phyloP scores from a whole-genome alignment of 78 protist genomes.

The Dictyostelium firmibasis region DNA sequence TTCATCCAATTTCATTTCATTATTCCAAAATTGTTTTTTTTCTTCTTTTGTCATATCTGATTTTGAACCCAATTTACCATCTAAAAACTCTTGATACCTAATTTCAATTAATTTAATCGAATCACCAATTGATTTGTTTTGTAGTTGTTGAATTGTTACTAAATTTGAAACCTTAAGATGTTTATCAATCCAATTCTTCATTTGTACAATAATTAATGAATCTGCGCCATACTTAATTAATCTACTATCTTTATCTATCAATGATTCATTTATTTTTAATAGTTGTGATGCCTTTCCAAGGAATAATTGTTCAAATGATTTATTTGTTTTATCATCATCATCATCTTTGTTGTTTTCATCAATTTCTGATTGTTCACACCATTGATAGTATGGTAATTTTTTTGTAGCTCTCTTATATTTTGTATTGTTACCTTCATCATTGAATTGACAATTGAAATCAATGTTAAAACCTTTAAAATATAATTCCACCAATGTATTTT shows the following conservation, averaged over 20 bases:
- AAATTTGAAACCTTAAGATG: background rate
- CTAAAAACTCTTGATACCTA: background rate
- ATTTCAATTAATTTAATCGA: background rate
- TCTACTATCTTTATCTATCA: background rate
- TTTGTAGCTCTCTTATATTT: background rate
- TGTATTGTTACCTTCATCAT: background rate
- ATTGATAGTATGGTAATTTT: background rate
- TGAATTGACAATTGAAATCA: background rate
- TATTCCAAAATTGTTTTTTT: background rate
- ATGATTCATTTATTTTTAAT: background rate
- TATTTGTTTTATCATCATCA: background rate
- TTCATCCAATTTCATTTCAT: constrained; percentile 5
- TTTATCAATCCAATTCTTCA: constrained; percentile 47
- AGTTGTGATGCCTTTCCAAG: background rate
- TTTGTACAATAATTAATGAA: constrained; percentile 31
- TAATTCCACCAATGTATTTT: background rate
- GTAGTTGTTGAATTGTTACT: constrained; percentile 20
- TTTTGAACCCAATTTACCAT: background rate
- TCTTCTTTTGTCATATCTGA: background rate
- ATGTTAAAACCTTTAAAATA: background rate
- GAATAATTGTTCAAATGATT: background rate
- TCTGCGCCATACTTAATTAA: constrained; percentile 59
- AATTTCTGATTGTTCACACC: background rate
- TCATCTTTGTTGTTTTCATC: background rate
- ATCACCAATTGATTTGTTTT: background rate